phyloP scores from a whole-genome alignment of 805 yeast species.

The Wickerhamomyces queroliae region DNA sequence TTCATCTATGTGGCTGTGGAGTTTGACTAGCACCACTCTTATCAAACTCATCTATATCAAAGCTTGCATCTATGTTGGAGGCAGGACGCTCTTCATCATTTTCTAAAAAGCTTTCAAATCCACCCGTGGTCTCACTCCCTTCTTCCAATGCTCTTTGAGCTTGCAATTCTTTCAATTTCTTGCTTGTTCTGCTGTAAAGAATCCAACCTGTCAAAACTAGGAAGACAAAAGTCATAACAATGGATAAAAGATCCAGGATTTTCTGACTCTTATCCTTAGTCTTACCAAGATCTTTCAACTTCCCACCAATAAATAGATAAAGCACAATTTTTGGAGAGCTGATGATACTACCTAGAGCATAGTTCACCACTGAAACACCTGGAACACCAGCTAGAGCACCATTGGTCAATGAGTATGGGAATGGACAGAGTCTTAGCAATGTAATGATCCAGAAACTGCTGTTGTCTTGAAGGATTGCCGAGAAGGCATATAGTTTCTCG shows the following conservation, averaged over 20 bases:
- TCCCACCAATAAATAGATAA: slow-evolving; percentile 72
- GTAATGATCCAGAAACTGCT: slow-evolving; percentile 63
- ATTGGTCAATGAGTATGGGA: slow-evolving; percentile 88
- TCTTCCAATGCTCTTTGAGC: slow-evolving; percentile 11
- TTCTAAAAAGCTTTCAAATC: slow-evolving; percentile 12
- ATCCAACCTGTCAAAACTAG: slow-evolving; percentile 59
- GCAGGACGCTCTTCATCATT: neutral
- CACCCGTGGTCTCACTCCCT: slow-evolving; percentile 7
- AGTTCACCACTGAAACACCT: slow-evolving; percentile 55
- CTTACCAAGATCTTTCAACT: slow-evolving; percentile 64
- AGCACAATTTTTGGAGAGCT: slow-evolving; percentile 81
- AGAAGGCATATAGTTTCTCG: slow-evolving; percentile 65
- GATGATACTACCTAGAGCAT: slow-evolving; percentile 62
- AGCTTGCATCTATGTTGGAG: neutral
- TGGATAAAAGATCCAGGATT: slow-evolving; percentile 57
- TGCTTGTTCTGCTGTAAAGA: slow-evolving; percentile 50
- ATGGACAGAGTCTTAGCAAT: slow-evolving; percentile 79
- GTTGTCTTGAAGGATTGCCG: slow-evolving; percentile 66
- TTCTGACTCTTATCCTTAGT: slow-evolving; percentile 43
- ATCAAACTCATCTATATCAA: slow-evolving; percentile 3
- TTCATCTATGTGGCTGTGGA: slow-evolving; percentile 5
- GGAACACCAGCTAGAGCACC: slow-evolving; percentile 92
- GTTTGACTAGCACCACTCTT: slow-evolving; percentile 9
- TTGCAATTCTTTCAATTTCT: slow-evolving; percentile 27
- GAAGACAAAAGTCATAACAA: slow-evolving; percentile 48